Evolutionary conservation across 2,329 filamentous ascomycete genomes (phyloP).

Genomic region (Apiospora phragmitis): DNA sequence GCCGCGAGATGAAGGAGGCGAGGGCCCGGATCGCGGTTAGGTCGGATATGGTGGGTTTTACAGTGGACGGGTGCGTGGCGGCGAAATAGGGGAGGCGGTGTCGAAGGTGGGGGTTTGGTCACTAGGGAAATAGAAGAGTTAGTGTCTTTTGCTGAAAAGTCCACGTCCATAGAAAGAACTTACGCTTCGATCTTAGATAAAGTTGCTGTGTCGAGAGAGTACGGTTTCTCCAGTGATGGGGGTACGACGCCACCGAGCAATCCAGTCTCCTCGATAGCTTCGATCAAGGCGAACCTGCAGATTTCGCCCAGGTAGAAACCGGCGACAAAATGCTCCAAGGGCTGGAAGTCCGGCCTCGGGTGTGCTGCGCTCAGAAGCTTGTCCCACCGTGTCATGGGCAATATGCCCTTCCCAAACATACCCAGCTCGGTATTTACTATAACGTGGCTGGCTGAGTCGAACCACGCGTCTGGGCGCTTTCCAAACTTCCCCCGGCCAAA

Average conservation of each 20-base stretch:
- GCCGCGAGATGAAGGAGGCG: slow-evolving; percentile 54
- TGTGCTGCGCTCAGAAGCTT: slow-evolving; percentile 49
- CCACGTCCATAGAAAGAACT: slow-evolving; percentile 26
- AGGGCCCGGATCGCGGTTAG: slow-evolving; percentile 53
- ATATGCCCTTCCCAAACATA: slow-evolving; percentile 62
- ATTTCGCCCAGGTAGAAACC: slow-evolving; percentile 70
- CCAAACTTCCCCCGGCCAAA: slow-evolving; percentile 60
- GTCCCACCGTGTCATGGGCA: slow-evolving; percentile 65
- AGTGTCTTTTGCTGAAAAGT: neutral
- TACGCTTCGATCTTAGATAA: slow-evolving; percentile 60
- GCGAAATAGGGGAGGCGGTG: slow-evolving; percentile 50
- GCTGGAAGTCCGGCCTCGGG: slow-evolving; percentile 45
- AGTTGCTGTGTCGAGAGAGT: slow-evolving; percentile 62
- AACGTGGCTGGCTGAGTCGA: slow-evolving; percentile 58
- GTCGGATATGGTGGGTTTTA: slow-evolving; percentile 45
- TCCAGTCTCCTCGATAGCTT: slow-evolving; percentile 56
- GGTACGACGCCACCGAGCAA: slow-evolving; percentile 59
- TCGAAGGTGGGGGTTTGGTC: slow-evolving; percentile 45
- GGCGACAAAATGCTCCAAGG: slow-evolving; percentile 51
- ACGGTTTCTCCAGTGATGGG: slow-evolving; percentile 49
- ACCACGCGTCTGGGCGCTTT: slow-evolving; percentile 54
- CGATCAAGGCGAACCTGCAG: slow-evolving; percentile 56
- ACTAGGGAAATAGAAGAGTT: slow-evolving; percentile 31
- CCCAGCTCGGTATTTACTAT: slow-evolving; percentile 68
- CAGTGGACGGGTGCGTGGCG: slow-evolving; percentile 23